phyloP scores from a whole-genome alignment of 2,329 filamentous ascomycete genomes.

The Aureobasidium zeae region DNA sequence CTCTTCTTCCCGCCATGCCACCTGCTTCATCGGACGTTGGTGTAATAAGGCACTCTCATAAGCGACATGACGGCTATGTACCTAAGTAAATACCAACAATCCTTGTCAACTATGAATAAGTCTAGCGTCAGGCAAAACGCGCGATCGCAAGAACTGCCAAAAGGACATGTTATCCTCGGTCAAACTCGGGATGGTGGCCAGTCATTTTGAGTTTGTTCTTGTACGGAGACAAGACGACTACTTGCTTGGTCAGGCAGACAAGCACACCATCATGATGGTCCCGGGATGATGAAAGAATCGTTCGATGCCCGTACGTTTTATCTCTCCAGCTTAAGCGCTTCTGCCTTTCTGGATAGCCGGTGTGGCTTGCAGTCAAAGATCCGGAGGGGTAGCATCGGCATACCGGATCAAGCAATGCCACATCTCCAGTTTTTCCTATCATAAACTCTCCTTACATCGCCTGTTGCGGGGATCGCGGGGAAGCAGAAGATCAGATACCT shows the following conservation, averaged over 20 bases:
- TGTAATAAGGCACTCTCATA: slow-evolving; percentile 5
- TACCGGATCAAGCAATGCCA: slow-evolving; percentile 1
- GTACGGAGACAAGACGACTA: too few species aligned
- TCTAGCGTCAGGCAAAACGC: too few species aligned
- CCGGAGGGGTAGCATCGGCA: neutral
- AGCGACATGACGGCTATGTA: too few species aligned
- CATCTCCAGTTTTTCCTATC: slow-evolving; percentile 3
- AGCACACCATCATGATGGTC: too few species aligned
- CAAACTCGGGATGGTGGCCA: slow-evolving; percentile 8
- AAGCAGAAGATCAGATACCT: too few species aligned
- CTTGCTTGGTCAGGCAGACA: too few species aligned
- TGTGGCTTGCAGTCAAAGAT: slow-evolving; percentile 11
- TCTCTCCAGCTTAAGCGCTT: too few species aligned
- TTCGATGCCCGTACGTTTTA: too few species aligned
- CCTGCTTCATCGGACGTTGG: slow-evolving; percentile 8
- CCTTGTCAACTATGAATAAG: too few species aligned
- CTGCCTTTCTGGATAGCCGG: neutral
- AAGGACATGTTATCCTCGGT: neutral
- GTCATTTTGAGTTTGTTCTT: neutral
- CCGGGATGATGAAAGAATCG: too few species aligned
- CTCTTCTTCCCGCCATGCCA: neutral
- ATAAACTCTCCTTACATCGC: too few species aligned
- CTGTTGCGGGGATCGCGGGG: slow-evolving; percentile 14
- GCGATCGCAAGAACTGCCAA: slow-evolving; percentile 1
- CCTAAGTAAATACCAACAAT: too few species aligned